Conservation (phyloP, 768 basidiomycete genomes). For the Rhizopogon vulgaris region DNA sequence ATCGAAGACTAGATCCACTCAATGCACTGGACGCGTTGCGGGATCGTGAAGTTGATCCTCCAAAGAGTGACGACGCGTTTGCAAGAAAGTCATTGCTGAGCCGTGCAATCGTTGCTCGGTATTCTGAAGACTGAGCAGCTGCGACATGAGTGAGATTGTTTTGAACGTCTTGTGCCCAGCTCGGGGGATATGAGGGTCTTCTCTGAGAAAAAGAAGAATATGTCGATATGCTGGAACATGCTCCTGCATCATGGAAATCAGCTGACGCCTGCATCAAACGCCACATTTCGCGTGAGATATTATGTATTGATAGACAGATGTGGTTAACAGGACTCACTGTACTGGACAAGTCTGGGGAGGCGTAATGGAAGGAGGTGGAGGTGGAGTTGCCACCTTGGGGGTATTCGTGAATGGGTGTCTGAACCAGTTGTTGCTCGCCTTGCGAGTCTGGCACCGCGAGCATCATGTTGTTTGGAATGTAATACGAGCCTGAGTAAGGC, state of each 20-base stretch:
- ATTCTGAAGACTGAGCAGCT: constrained; percentile 19
- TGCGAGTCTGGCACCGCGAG: constrained; percentile 20
- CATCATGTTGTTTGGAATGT: constrained; percentile 24
- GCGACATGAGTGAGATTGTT: constrained; percentile 8
- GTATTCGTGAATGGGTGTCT: constrained; percentile 16
- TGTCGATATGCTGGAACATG: constrained; percentile 7
- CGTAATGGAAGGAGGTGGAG: constrained; percentile 10
- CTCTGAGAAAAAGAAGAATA: constrained; percentile 14
- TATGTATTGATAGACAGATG: not conserved
- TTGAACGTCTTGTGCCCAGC: constrained; percentile 19
- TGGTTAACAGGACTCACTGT: constrained; percentile 11
- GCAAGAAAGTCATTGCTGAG: constrained; percentile 28
- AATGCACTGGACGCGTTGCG: constrained; percentile 12
- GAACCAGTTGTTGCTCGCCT: constrained; percentile 17
- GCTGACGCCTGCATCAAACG: not conserved
- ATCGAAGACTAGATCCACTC: constrained; percentile 14
- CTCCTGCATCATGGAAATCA: constrained; percentile 5
- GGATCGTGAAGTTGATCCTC: constrained; percentile 14
- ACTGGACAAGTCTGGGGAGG: not conserved
- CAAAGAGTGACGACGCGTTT: constrained; percentile 25
- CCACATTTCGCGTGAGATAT: not conserved
- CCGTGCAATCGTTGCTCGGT: constrained; percentile 25
- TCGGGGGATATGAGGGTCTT: constrained; percentile 15
- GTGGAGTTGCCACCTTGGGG: constrained; percentile 10
- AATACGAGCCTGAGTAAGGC: constrained; percentile 10